Evolutionary conservation across 352 stramenopile genomes (phyloP).

Genomic region (Pythium sp.): DNA sequence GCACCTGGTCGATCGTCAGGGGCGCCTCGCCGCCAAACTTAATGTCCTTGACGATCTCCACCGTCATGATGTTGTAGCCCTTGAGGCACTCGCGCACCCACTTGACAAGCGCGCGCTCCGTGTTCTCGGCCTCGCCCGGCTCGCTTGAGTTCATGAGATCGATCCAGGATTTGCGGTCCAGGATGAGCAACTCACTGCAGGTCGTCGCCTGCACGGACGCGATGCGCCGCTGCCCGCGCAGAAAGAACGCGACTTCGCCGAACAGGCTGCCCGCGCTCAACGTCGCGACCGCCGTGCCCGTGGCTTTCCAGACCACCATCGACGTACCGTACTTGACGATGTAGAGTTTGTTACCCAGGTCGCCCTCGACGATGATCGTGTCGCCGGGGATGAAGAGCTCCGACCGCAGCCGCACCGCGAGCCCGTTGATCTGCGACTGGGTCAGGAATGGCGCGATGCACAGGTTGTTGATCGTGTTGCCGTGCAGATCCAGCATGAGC

Average conservation of each 20-base stretch:
- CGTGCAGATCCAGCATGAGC: constrained; percentile 75
- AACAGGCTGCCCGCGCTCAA: constrained; percentile 60
- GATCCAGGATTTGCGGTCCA: constrained; percentile 53
- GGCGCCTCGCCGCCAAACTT: constrained; percentile 33
- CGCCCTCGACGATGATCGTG: constrained; percentile 64
- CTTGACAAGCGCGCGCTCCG: constrained; percentile 34
- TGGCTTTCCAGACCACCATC: constrained; percentile 68
- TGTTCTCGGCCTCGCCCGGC: constrained; percentile 36
- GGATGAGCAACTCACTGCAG: constrained; percentile 57
- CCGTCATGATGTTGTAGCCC: constrained; percentile 69
- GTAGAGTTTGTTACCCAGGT: constrained; percentile 65
- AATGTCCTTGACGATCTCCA: constrained; percentile 73
- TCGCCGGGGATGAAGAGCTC: constrained; percentile 77
- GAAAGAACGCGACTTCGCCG: constrained; percentile 73
- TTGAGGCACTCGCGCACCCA: constrained; percentile 67
- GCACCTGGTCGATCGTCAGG: constrained; percentile 41
- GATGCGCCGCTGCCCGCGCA: constrained; percentile 53
- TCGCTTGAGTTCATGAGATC: constrained; percentile 43
- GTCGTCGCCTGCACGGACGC: constrained; percentile 61
- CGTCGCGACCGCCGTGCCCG: constrained; percentile 57
- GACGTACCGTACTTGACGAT: constrained; percentile 65
- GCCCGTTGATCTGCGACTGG: constrained; percentile 45
- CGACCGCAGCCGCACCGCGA: constrained; percentile 58
- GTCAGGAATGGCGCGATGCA: constrained; percentile 57
- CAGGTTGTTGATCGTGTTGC: constrained; percentile 43